Conservation (phyloP, 1,139 yeast species). For the Yamadazyma jaroonii region DNA sequence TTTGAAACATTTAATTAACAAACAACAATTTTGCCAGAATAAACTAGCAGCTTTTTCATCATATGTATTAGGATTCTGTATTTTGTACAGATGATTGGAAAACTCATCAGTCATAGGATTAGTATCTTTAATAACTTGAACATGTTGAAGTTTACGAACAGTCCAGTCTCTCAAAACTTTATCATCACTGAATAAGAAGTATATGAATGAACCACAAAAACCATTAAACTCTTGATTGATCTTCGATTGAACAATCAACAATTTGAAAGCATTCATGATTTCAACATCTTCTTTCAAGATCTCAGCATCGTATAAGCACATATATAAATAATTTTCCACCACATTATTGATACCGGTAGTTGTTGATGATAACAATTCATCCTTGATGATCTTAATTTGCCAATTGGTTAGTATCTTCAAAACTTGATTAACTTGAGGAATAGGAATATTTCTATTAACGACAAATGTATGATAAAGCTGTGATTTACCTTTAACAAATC, state of each 20-base stretch:
- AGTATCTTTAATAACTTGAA: not conserved
- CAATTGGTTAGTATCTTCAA: slow-evolving; percentile 49
- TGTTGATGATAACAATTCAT: not conserved
- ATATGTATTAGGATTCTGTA: slow-evolving; percentile 53
- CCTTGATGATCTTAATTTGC: slow-evolving; percentile 19
- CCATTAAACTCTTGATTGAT: slow-evolving; percentile 6
- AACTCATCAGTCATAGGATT: slow-evolving; percentile 46
- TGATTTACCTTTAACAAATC: slow-evolving; percentile 53
- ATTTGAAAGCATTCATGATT: slow-evolving; percentile 27
- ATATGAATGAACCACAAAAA: slow-evolving; percentile 49
- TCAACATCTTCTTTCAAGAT: slow-evolving; percentile 36
- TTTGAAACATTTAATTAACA: slow-evolving; percentile 37
- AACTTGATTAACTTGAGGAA: slow-evolving; percentile 48
- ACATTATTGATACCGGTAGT: not conserved
- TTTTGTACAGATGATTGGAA: slow-evolving; percentile 44
- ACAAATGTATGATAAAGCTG: slow-evolving; percentile 51
- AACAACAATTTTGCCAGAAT: slow-evolving; percentile 53
- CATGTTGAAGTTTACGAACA: slow-evolving; percentile 7
- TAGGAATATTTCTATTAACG: slow-evolving; percentile 46
- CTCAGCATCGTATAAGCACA: slow-evolving; percentile 36
- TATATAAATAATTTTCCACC: slow-evolving; percentile 2
- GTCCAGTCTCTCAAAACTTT: slow-evolving; percentile 48
- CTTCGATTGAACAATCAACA: not conserved
- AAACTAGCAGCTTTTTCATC: slow-evolving; percentile 37
- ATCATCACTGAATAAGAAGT: slow-evolving; percentile 53